These are phyloP conservation scores for Gigaspora rosea DNA, from an alignment of 192 early-diverging fungal species.

Conservation along the genomic window DNA sequence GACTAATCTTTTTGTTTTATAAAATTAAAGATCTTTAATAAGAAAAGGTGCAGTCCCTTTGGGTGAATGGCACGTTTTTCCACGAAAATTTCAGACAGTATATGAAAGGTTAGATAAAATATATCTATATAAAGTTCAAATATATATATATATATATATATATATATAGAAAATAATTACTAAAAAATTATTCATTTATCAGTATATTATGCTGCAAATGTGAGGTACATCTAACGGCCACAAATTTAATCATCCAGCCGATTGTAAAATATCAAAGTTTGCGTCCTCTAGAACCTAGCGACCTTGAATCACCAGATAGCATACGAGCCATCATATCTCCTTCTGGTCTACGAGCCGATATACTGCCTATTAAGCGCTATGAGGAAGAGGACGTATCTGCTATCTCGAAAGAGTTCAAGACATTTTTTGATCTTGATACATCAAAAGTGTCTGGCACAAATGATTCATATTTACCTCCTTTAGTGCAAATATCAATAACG, in stretches of 20 bases:
- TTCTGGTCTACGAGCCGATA: neutral
- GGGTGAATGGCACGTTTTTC: conserved; percentile 15
- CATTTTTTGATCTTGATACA: neutral
- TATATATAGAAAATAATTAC: neutral
- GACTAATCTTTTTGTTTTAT: neutral
- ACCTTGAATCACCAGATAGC: neutral
- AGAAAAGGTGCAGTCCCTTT: conserved; percentile 8
- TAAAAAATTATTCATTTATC: neutral
- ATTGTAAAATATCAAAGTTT: neutral
- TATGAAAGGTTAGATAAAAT: neutral
- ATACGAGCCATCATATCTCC: neutral
- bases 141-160: too few species aligned
- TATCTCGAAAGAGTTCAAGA: conserved; percentile 7
- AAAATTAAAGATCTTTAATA: conserved; percentile 15
- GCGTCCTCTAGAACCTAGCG: neutral
- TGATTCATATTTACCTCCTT: neutral
- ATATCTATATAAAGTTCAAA: neutral
- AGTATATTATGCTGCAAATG: conserved; percentile 20
- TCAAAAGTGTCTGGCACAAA: neutral
- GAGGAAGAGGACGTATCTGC: conserved; percentile 1
- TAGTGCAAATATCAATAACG: neutral
- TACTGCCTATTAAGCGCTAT: conserved; percentile 6
- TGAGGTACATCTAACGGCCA: neutral
- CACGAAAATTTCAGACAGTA: neutral
- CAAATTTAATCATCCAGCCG: conserved; percentile 16